phyloP scores from a whole-genome alignment of 345 rosid species.

The Boechera divaricarpa region DNA sequence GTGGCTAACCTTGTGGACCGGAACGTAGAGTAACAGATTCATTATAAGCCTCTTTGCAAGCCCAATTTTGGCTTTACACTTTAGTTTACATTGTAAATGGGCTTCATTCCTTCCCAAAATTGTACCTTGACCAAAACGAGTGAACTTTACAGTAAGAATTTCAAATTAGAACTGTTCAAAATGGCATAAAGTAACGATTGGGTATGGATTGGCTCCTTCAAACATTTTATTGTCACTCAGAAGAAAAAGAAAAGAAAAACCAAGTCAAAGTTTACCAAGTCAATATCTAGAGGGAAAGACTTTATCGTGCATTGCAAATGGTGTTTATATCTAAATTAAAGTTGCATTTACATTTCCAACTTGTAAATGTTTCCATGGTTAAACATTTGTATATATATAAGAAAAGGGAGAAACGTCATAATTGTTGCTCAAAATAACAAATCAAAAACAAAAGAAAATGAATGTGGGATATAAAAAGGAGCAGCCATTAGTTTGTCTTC shows the following conservation, averaged over 20 bases:
- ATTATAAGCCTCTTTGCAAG: conserved; percentile 27
- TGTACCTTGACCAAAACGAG: too few relatives aligned
- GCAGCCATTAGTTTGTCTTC: conserved; percentile 46
- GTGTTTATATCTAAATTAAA: conserved; percentile 22
- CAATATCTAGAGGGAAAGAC: conserved; percentile 34
- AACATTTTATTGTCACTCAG: background rate
- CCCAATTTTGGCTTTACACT: conserved; percentile 20
- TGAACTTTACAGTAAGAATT: background rate
- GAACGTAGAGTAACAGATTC: conserved; percentile 5
- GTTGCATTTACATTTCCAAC: conserved; percentile 14
- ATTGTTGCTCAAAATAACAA: background rate
- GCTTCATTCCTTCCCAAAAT: too few relatives aligned
- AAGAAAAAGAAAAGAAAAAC: background rate
- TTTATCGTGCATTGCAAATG: conserved; percentile 45
- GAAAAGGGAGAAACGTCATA: too few relatives aligned
- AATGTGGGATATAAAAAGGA: conserved; percentile 37
- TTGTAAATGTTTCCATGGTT: conserved; percentile 35
- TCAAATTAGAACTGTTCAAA: conserved; percentile 20
- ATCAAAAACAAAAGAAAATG: conserved; percentile 19
- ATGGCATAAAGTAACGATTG: background rate
- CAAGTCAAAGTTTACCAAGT: conserved; percentile 42
- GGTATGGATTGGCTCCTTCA: background rate
- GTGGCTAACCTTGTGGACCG: conserved; percentile 9
- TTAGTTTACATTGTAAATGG: conserved; percentile 21
- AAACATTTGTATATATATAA: conserved; percentile 17